phyloP scores from a whole-genome alignment of 257 asterid species.

The Nicotiana benthamiana region DNA sequence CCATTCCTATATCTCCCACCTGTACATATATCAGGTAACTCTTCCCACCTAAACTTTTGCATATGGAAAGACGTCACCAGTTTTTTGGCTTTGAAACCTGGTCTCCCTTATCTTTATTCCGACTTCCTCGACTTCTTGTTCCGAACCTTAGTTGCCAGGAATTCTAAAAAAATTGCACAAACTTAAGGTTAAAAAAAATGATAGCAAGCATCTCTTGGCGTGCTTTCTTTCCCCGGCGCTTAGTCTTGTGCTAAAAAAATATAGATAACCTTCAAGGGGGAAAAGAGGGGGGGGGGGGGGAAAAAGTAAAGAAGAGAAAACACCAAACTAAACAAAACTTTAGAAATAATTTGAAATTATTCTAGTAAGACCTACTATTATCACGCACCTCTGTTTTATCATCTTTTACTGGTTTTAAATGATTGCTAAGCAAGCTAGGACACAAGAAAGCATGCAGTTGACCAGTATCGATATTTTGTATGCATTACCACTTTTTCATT shows the following conservation, averaged over 20 bases:
- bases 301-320: neutral
- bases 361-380: neutral
- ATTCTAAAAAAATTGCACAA: neutral
- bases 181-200: neutral
- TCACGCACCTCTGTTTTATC: neutral
- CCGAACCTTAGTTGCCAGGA: neutral
- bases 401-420: neutral
- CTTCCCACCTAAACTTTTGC: neutral
- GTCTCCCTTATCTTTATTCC: neutral
- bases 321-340: neutral
- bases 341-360: neutral
- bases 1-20: neutral
- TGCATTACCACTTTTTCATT: neutral
- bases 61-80: neutral
- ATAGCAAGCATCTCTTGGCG: neutral
- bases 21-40: neutral
- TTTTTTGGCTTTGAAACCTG: neutral
- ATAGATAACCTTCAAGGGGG: neutral
- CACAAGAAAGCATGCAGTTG: neutral
- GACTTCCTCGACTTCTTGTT: neutral
- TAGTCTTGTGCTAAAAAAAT: neutral
- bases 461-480: neutral
- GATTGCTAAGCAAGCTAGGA: neutral
- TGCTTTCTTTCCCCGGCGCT: neutral
- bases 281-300: neutral